A percentile compares a stretch with the other conserved stretches of the same genome.
These are phyloP conservation scores for Clavispora santaluciae DNA, from an alignment of 805 yeast species.

Conservation along the genomic window DNA sequence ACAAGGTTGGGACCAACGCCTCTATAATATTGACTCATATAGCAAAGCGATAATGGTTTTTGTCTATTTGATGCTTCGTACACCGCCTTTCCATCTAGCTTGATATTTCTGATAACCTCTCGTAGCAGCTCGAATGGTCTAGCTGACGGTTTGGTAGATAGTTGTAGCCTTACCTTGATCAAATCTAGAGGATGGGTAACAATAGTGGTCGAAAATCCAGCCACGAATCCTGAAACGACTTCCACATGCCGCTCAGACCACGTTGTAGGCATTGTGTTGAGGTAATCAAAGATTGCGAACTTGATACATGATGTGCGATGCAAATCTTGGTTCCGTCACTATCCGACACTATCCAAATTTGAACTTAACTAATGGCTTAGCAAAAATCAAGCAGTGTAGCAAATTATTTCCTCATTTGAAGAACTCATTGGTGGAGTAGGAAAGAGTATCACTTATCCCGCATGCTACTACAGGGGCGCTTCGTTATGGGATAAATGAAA, in stretches of 20 bases:
- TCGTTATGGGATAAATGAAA: too few relatives aligned
- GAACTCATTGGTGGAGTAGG: too few relatives aligned
- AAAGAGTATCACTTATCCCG: too few relatives aligned
- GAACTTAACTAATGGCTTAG: too few relatives aligned
- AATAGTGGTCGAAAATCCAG: slow-evolving; percentile 77
- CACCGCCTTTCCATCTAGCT: neutral
- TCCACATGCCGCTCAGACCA: slow-evolving; percentile 42
- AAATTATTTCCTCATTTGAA: too few relatives aligned
- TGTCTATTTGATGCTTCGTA: slow-evolving; percentile 2
- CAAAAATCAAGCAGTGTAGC: too few relatives aligned
- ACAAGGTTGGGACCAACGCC: slow-evolving; percentile 76
- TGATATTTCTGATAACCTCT: slow-evolving; percentile 14
- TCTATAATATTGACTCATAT: slow-evolving; percentile 44
- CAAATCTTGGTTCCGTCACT: neutral
- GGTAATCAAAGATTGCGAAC: slow-evolving; percentile 3
- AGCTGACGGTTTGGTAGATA: slow-evolving; percentile 27
- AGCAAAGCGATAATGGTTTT: slow-evolving; percentile 1
- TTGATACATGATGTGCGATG: neutral
- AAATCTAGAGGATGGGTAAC: slow-evolving; percentile 88
- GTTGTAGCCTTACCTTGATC: slow-evolving; percentile 76
- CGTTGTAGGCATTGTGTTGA: neutral
- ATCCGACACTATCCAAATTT: too few relatives aligned
- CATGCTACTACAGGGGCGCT: too few relatives aligned
- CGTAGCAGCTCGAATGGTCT: slow-evolving; percentile 18
- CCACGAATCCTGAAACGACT: slow-evolving; percentile 64